Evolutionary conservation across 2,329 filamentous ascomycete species (phyloP).

Genomic region (Didymella exigua): DNA sequence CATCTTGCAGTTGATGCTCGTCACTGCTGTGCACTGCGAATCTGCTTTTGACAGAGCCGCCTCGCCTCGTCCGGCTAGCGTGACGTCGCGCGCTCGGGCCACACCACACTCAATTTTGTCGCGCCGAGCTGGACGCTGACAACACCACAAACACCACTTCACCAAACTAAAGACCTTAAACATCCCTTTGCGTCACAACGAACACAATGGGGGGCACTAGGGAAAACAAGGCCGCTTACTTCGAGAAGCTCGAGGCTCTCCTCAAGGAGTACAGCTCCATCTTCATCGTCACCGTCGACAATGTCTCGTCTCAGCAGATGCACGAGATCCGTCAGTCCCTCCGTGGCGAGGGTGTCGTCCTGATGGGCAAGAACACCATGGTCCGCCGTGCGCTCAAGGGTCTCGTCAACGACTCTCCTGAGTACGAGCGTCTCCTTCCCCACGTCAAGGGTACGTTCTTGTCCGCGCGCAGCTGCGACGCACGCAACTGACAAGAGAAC

Average conservation of each 20-base stretch:
- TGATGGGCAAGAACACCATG: conserved; percentile 99
- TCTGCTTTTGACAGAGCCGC: conserved; percentile 12
- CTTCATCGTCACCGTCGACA: conserved; percentile 92
- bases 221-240: conserved; percentile 95
- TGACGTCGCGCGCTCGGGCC: conserved; percentile 22
- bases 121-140: conserved; percentile 17
- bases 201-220: conserved; percentile 99
- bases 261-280: conserved; percentile 96
- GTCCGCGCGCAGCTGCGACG: not conserved
- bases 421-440: conserved; percentile 97
- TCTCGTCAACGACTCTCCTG: conserved; percentile 86
- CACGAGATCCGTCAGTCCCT: conserved; percentile 97
- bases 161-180: conserved; percentile 78
- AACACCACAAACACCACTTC: conserved; percentile 33
- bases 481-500: conserved; percentile 24
- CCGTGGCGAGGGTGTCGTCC: conserved; percentile 88
- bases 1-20: conserved; percentile 26
- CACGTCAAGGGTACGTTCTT: conserved; percentile 74
- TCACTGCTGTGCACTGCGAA: conserved; percentile 6
- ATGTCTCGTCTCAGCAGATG: conserved; percentile 99
- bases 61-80: conserved; percentile 24
- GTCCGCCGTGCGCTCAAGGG: conserved; percentile 97
- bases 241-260: conserved; percentile 98
- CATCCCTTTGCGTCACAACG: conserved; percentile 86
- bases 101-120: conserved; percentile 36